Base-by-base conservation (phyloP, 78 protist species). In the Dictyostelium intermedium region DNA sequence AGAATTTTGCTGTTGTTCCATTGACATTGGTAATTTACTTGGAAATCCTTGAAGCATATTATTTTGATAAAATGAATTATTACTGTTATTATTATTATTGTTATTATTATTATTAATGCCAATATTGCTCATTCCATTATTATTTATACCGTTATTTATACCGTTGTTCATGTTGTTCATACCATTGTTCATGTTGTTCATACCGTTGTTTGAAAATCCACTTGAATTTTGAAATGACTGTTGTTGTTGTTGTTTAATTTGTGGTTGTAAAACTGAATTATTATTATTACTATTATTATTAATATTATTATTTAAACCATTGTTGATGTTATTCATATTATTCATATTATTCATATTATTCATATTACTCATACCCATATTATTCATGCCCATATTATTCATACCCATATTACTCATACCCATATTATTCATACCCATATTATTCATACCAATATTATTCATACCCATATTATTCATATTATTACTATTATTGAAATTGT, bases 11-110 rank as follows among this genome's bases (percentile, higher is more conserved):
- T 78, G 93, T 61, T 78, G 85, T 87, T 86, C 79, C 60, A 77
- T 74, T 39, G 30, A 47, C 25, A 43, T 77, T 14, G 93, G 93
- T 63, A 87, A 79, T 78, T 79, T 87, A 66, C 47, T 87, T 78
- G 92, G 92, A 27, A 79, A 50, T 32, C 83, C 80, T 30, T 72
- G 82, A 7, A 87, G 30, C 82, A 78, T 76, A 85, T 73, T 85
- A 73, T 85, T 73, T 16, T 73, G 27, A 73, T 73, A 35, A 73
- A 35, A 73, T 35, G 43, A 73, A 3, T 73, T 30, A 73, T 73
- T 73, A 18, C 1, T 35, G 4, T 73, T 25, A 27, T 25, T 32
- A 30, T 11, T 2, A 5, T 32, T 32, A 9, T 70, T 70, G 0
- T 9, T 32, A 32, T 70, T 70, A 39, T 78, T 18, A 35, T 3